phyloP scores from a whole-genome alignment of 2,329 filamentous ascomycete genomes.

The Sphaerostilbella broomeana region DNA sequence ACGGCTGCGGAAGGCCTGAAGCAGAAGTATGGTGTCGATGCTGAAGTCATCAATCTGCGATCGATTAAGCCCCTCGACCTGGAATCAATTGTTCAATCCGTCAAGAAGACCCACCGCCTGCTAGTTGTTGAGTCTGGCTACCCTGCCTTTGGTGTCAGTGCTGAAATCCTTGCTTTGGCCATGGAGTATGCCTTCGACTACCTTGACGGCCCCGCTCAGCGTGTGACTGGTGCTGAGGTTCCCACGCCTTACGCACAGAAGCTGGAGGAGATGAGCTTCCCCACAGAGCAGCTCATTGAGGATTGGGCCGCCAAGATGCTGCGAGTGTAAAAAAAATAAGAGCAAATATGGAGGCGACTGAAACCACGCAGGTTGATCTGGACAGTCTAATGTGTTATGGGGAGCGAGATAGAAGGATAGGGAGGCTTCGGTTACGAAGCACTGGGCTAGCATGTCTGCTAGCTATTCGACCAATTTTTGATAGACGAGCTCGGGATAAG shows the following conservation, averaged over 20 bases:
- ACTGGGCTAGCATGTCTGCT: conserved; percentile 17
- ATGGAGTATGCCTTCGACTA: conserved; percentile 99
- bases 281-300: conserved; percentile 80
- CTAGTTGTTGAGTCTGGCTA: conserved; percentile 92
- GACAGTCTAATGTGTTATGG: conserved; percentile 6
- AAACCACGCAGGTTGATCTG: not conserved
- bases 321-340: conserved; percentile 52
- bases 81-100: conserved; percentile 88
- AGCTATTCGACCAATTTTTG: conserved; percentile 20
- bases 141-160: conserved; percentile 86
- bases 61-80: conserved; percentile 96
- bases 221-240: conserved; percentile 94
- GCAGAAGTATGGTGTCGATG: conserved; percentile 92
- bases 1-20: conserved; percentile 85
- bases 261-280: conserved; percentile 94
- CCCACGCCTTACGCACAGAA: conserved; percentile 91
- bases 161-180: conserved; percentile 87
- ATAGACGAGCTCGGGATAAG: conserved; percentile 31
- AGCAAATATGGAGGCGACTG: not conserved
- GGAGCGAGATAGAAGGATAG: not conserved
- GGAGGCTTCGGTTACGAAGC: conserved; percentile 7
- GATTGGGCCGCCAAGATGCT: conserved; percentile 85
- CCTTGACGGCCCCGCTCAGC: conserved; percentile 85
- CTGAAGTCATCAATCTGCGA: conserved; percentile 95
- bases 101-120: conserved; percentile 96